A percentile compares a stretch with the other conserved stretches of the same genome.
Conservation (phyloP, 352 stramenopile species). For the Thalassiosira exigua region DNA sequence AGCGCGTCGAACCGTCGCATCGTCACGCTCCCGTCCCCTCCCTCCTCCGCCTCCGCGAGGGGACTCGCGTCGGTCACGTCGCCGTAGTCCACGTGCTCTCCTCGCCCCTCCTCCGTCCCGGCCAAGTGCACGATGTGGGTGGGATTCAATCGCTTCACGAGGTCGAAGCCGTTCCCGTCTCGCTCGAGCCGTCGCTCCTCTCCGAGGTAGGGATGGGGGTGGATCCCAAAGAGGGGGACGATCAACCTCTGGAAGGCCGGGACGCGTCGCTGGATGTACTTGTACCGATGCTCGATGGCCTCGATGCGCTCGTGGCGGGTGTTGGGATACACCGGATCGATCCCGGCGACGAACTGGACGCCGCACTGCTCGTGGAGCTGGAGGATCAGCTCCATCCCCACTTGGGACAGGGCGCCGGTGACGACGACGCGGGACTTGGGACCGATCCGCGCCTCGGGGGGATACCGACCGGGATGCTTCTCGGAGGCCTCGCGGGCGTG, state of each 20-base stretch:
- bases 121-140: constrained; percentile 63
- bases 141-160: constrained; percentile 51
- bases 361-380: constrained; percentile 62
- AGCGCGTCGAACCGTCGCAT: constrained; percentile 51
- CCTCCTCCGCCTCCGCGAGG: constrained; percentile 25
- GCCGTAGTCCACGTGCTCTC: constrained; percentile 44
- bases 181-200: constrained; percentile 39
- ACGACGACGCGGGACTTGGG: constrained; percentile 62
- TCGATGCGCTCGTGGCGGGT: constrained; percentile 50
- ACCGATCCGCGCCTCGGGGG: constrained; percentile 26
- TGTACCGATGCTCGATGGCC: constrained; percentile 43
- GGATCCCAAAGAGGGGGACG: constrained; percentile 52
- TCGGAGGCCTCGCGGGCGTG: constrained; percentile 47
- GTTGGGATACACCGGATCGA: constrained; percentile 66
- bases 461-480: constrained; percentile 50
- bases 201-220: constrained; percentile 47
- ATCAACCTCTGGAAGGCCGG: constrained; percentile 54
- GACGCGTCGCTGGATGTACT: constrained; percentile 41
- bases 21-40: constrained; percentile 32
- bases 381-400: constrained; percentile 67
- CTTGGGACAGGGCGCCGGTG: constrained; percentile 62
- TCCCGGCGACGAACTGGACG: constrained; percentile 64
- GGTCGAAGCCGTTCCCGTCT: constrained; percentile 33
- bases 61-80: constrained; percentile 44
- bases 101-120: constrained; percentile 49